Evolutionary conservation across 2,329 filamentous ascomycete species (phyloP).

Genomic region (Triangularia setosa): DNA sequence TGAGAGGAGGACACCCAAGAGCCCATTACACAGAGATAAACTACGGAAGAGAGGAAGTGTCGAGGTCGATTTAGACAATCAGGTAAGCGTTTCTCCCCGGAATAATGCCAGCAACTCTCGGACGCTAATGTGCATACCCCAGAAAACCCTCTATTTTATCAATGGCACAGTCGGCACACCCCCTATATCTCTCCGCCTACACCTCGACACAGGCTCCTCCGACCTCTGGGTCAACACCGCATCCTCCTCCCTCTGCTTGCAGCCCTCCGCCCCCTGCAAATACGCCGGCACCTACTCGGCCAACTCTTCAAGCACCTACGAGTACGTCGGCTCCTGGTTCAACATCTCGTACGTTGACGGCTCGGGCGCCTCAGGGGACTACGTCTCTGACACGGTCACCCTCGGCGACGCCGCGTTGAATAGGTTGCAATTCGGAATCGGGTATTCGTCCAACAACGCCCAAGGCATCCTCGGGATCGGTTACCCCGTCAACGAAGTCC

Average conservation of each 20-base stretch:
- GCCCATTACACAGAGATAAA: conserved; percentile 44
- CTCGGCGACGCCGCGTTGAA: conserved; percentile 53
- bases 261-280: conserved; percentile 48
- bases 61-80: conserved; percentile 49
- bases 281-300: conserved; percentile 64
- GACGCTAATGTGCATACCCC: not conserved
- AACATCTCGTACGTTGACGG: conserved; percentile 87
- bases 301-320: conserved; percentile 71
- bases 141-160: conserved; percentile 62
- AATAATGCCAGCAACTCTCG: conserved; percentile 17
- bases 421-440: conserved; percentile 68
- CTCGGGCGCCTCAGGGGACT: conserved; percentile 72
- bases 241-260: conserved; percentile 56
- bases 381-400: conserved; percentile 68
- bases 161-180: conserved; percentile 63
- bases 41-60: conserved; percentile 45
- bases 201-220: conserved; percentile 66
- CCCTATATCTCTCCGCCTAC: conserved; percentile 51
- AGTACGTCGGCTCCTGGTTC: conserved; percentile 70
- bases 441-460: conserved; percentile 55
- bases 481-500: conserved; percentile 74
- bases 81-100: conserved; percentile 41
- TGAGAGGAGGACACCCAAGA: conserved; percentile 36
- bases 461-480: conserved; percentile 85
- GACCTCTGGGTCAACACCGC: conserved; percentile 69